Evolutionary conservation across 2,329 filamentous ascomycete species (phyloP).

Genomic region (Microascus cirrosus): DNA sequence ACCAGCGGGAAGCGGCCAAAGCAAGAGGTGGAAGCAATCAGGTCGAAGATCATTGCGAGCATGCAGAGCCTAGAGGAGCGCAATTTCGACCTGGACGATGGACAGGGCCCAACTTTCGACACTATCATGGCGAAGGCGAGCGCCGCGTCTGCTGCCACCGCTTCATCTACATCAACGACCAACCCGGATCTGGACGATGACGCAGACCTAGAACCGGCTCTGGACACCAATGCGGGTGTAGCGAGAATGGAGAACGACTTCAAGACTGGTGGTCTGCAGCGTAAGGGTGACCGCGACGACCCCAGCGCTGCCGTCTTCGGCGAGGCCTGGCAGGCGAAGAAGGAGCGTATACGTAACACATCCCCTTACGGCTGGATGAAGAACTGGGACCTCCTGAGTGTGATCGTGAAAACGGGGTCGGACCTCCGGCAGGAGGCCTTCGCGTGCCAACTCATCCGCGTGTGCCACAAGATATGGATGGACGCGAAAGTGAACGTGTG

Average conservation of each 20-base stretch:
- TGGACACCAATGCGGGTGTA: slow-evolving; percentile 62
- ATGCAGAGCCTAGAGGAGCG: slow-evolving; percentile 84
- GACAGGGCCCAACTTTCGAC: slow-evolving; percentile 66
- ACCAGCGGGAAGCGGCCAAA: slow-evolving; percentile 71
- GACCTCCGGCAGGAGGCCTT: slow-evolving; percentile 79
- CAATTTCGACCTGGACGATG: slow-evolving; percentile 66
- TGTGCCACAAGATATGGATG: slow-evolving; percentile 73
- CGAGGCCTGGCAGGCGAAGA: slow-evolving; percentile 76
- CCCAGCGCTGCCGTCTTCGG: slow-evolving; percentile 79
- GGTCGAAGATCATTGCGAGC: slow-evolving; percentile 78
- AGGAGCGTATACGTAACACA: slow-evolving; percentile 70
- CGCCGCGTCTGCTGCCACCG: slow-evolving; percentile 16
- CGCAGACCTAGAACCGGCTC: slow-evolving; percentile 33
- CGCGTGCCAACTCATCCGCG: slow-evolving; percentile 72
- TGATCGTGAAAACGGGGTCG: slow-evolving; percentile 79
- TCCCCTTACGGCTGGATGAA: slow-evolving; percentile 84
- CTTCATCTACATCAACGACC: slow-evolving; percentile 22
- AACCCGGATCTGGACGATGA: slow-evolving; percentile 46
- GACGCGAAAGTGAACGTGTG: slow-evolving; percentile 69
- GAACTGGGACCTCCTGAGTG: slow-evolving; percentile 79
- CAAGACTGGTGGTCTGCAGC: slow-evolving; percentile 73
- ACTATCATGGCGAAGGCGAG: slow-evolving; percentile 68
- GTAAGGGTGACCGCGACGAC: slow-evolving; percentile 73
- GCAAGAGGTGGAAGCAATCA: slow-evolving; percentile 71
- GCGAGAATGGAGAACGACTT: slow-evolving; percentile 84